A percentile compares a stretch with the other conserved stretches of the same genome.
Evolutionary conservation across 2,329 filamentous ascomycete species (phyloP).

Genomic region (Phyllosticta capitalensis): DNA sequence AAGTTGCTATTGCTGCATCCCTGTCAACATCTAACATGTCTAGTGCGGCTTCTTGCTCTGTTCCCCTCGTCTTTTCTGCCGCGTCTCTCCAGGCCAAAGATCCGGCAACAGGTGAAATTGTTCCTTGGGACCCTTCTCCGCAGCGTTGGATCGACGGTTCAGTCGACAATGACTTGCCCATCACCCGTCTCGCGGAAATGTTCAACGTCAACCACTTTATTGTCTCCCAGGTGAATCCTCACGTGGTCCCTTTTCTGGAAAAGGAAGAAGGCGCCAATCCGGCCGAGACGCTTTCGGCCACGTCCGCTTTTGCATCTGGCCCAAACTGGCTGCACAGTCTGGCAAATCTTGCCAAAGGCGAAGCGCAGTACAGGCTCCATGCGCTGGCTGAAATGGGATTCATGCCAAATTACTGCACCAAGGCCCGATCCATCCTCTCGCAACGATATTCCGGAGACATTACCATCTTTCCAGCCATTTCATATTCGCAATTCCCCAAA

Average conservation of each 20-base stretch:
- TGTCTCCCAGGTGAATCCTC: conserved; percentile 92
- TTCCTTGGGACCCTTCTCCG: conserved; percentile 76
- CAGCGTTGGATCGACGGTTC: conserved; percentile 91
- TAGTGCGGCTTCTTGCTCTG: conserved; percentile 81
- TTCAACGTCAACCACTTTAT: conserved; percentile 99
- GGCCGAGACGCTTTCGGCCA: conserved; percentile 23
- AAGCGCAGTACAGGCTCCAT: conserved; percentile 71
- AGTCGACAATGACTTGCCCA: conserved; percentile 87
- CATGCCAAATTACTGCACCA: conserved; percentile 68
- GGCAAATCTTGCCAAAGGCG: conserved; percentile 65
- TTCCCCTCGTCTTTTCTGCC: conserved; percentile 76
- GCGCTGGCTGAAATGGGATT: conserved; percentile 71
- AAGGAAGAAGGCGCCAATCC: conserved; percentile 55
- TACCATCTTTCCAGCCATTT: conserved; percentile 78
- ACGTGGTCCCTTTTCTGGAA: conserved; percentile 76
- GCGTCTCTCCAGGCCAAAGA: conserved; percentile 77
- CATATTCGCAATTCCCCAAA: conserved; percentile 61
- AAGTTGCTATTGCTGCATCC: conserved; percentile 23
- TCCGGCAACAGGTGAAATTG: conserved; percentile 63
- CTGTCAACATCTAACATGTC: conserved; percentile 9
- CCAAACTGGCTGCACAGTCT: conserved; percentile 56
- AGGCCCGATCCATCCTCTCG: conserved; percentile 69
- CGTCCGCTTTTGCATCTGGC: conserved; percentile 31
- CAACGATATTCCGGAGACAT: conserved; percentile 94
- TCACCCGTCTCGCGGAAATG: conserved; percentile 83